Base-by-base conservation (phyloP, 2,329 filamentous ascomycete species). In the Periconia sp. region DNA sequence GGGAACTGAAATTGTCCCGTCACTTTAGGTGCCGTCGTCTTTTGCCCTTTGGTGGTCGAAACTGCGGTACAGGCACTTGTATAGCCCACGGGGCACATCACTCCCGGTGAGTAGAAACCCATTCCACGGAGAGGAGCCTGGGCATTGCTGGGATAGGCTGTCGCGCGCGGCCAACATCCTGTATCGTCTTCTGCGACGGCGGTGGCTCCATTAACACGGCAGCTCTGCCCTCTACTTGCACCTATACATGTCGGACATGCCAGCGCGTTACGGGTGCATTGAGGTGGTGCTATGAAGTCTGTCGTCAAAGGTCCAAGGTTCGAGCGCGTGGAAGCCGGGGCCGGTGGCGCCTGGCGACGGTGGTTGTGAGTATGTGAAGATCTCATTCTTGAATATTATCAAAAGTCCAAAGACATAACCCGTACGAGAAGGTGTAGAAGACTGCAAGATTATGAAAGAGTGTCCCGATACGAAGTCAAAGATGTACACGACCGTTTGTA, bases 21-120 rank as follows among this genome's bases (percentile, higher is more conserved):
- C 13, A 40, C 37, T 24, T 36, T 13, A n/a, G 39, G 40, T 12
- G 42, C 22, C 18, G 30, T 12, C 10, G 30, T 40, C 6, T 36
- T 36, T 18, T 22, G 24, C 28, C 25, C 44, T 18, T 33, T 38
- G 21, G 40, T 18, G 5, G 40, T 19, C 8, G 42, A 47, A 3
- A 42, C 37, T 11, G 48, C 41, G 13, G 46, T 44, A 34, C 54
- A 60, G 10, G 54, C 54, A 15, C 40, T 53, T 8, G 38, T 33
- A 22, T 58, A 56, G 4, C 52, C 54, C 3, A 35, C 43, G 3
- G 54, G 57, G 37, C 54, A 60, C 28, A 42, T 32, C 12, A 56
- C 6, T 3, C 54, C 57, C 12, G 57, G 57, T 8, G 52, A 56
- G 37, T 60, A 60, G 44, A 55, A 56, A 7, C 57, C 57, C 22